Conservation (phyloP, 192 early-diverging fungal species). For the Backusella morwellensis region DNA sequence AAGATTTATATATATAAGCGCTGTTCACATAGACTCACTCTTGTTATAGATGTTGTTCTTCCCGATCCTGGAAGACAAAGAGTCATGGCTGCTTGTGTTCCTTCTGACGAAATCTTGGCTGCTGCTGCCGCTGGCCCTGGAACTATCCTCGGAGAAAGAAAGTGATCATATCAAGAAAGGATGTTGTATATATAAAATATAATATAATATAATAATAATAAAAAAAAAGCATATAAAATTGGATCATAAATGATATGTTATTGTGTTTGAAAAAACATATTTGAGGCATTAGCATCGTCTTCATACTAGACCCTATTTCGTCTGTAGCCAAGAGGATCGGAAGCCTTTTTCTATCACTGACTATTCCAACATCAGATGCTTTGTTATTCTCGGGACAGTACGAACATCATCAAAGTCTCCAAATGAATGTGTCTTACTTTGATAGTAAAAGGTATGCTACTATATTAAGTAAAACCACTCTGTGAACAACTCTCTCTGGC, state of each 20-base stretch:
- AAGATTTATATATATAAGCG: neutral
- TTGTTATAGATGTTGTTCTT: slow-evolving; percentile 24
- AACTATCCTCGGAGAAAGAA: slow-evolving; percentile 24
- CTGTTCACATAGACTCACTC: neutral
- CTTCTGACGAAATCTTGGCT: slow-evolving; percentile 26
- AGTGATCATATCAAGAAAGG: neutral
- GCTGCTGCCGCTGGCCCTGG: slow-evolving; percentile 36
- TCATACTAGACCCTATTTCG: too few species aligned
- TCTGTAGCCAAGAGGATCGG: too few species aligned
- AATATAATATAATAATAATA: neutral
- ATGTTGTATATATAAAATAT: neutral
- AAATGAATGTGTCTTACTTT: too few species aligned
- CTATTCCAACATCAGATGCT: too few species aligned
- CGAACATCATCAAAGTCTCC: too few species aligned
- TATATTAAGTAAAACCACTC: too few species aligned
- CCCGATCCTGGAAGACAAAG: slow-evolving; percentile 12
- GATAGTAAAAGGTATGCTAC: too few species aligned
- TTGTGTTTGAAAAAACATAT: neutral
- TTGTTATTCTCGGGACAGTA: too few species aligned
- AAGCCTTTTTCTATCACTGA: too few species aligned
- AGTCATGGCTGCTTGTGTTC: slow-evolving; percentile 15
- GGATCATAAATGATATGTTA: neutral
- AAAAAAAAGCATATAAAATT: neutral
- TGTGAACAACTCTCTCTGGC: too few species aligned
- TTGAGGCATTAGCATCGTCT: neutral